Conservation (phyloP, 306 rosid species). For the Argentina anserina region DNA sequence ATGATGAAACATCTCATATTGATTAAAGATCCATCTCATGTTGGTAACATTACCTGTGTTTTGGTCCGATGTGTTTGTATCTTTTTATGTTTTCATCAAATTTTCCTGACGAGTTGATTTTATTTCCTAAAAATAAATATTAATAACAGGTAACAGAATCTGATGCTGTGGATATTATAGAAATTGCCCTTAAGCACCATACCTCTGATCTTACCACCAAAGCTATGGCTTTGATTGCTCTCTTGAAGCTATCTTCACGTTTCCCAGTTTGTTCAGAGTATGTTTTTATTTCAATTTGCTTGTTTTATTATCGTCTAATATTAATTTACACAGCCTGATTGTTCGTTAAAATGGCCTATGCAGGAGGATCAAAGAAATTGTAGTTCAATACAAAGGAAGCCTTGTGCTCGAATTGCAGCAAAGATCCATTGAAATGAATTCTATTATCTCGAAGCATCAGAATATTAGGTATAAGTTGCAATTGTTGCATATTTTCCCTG, state of each 20-base stretch:
- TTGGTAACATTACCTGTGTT: background rate
- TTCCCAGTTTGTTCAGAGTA: constrained; percentile 96
- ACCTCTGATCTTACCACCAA: constrained; percentile 74
- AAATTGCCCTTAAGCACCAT: constrained; percentile 66
- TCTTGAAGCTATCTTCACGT: constrained; percentile 92
- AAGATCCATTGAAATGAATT: constrained; percentile 87
- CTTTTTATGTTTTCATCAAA: background rate
- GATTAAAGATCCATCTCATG: background rate
- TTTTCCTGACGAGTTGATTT: background rate
- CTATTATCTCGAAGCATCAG: constrained; percentile 68
- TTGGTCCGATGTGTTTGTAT: background rate
- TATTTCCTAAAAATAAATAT: background rate
- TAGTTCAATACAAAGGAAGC: constrained; percentile 75
- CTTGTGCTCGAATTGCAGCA: constrained; percentile 98
- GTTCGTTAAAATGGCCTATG: constrained; percentile 25
- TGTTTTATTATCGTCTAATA: background rate
- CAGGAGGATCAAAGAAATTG: constrained; percentile 81
- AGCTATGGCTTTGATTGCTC: constrained; percentile 86
- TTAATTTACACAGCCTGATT: constrained; percentile 5
- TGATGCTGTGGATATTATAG: constrained; percentile 76
- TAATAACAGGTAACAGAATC: constrained; percentile 73
- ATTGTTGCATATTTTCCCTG: background rate
- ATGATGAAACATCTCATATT: background rate
- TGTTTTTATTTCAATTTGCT: constrained; percentile 12
- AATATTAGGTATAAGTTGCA: constrained; percentile 62